Base-by-base conservation (phyloP, 495 filamentous ascomycete species). In the Lepraria neglecta region DNA sequence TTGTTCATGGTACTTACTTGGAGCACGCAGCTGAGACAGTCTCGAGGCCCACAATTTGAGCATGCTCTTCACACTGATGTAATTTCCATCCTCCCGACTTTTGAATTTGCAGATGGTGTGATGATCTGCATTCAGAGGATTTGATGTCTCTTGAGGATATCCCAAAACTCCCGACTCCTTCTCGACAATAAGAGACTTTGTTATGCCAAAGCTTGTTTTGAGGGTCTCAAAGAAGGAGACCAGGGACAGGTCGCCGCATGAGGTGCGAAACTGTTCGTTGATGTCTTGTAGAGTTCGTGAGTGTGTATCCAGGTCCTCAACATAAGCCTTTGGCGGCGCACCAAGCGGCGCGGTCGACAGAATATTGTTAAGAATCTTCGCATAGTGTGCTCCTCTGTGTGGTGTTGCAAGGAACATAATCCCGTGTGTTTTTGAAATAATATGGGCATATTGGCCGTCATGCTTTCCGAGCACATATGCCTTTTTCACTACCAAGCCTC, bases 351-450 rank as follows among this genome's bases (percentile, higher is more conserved):
- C 60, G 0, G 61, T 57, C 27, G 62, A 63, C 19, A 74, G 57
- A 14, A 73, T 69, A 38, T 64, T 66, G 50, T 73, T 75, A 6
- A 79, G 64, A 0, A 62, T 66, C 28, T 74, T 63, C 0, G 77
- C 77, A 7, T 74, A 56, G 48, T 73, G 63, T 3, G 75, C 72
- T 33, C 78, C 78, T 11, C 76, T 68, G 62, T 81, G 78, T 1
- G 77, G 78, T 1, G 78, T 80, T 9, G 73, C 69, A 4, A 81
- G 64, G 59, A 81, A 81, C 3, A 75, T 55, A 42, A 79, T 75
- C 9, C 71, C 70, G 0, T 61, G 67, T 1, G 75, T 63, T 1
- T 64, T 64, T 11, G 67, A 61, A 51, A 73, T 67, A 21, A 79
- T 72, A 17, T 56, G 51, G 33, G 71, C 40, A 44, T 74, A 77